Conservation (phyloP, 768 basidiomycete genomes). For the Coprinellus micaceus region DNA sequence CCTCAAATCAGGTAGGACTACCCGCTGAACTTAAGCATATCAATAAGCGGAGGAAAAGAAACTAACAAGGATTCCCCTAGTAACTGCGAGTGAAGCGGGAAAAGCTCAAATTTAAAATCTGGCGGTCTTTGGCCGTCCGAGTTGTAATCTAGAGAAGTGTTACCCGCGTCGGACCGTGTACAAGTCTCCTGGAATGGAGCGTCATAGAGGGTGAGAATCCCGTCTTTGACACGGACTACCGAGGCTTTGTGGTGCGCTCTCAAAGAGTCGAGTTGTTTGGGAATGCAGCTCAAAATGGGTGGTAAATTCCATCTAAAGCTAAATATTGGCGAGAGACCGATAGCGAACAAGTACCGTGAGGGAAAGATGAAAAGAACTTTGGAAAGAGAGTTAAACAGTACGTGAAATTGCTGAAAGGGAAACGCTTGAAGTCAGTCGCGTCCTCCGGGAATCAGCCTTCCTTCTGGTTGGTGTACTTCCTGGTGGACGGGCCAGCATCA, state of each 20-base stretch:
- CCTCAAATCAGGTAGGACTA: conserved; percentile 15
- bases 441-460: conserved; percentile 53
- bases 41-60: conserved; percentile 90
- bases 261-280: conserved; percentile 83
- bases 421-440: conserved; percentile 71
- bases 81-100: conserved; percentile 86
- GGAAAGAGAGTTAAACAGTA: conserved; percentile 79
- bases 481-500: conserved; percentile 63
- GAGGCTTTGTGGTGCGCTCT: conserved; percentile 67
- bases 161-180: conserved; percentile 68
- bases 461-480: conserved; percentile 51
- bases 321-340: conserved; percentile 80
- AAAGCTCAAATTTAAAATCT: conserved; percentile 83
- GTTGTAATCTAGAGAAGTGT: conserved; percentile 80
- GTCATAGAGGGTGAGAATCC: conserved; percentile 78
- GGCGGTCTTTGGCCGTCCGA: conserved; percentile 58
- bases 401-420: conserved; percentile 80
- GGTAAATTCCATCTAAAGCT: conserved; percentile 85
- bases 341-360: conserved; percentile 82
- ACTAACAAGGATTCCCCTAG: conserved; percentile 88
- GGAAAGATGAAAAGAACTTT: conserved; percentile 82
- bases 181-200: conserved; percentile 77
- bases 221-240: conserved; percentile 49
- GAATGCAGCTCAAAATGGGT: conserved; percentile 82
- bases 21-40: conserved; percentile 70